Conservation (phyloP, 2,329 filamentous ascomycete species). For the Zasmidium angulare region DNA sequence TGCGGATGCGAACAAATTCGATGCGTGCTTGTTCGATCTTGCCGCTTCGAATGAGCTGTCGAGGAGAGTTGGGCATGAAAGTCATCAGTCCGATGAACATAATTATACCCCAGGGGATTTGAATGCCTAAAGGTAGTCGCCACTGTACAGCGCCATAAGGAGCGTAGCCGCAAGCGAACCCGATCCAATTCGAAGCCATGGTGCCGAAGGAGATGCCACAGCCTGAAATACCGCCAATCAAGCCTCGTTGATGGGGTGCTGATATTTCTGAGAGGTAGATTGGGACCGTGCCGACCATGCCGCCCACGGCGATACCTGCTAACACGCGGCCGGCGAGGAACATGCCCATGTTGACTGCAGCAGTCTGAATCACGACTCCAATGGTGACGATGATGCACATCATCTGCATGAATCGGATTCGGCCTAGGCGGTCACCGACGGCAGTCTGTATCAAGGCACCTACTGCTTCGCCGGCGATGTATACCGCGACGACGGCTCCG, state of each 20-base stretch:
- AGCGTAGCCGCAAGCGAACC: conserved; percentile 55
- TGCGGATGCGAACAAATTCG: conserved; percentile 51
- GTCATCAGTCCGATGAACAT: conserved; percentile 55
- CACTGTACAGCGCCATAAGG: conserved; percentile 56
- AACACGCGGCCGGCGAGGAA: conserved; percentile 32
- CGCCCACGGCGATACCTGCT: conserved; percentile 33
- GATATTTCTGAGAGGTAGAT: conserved; percentile 59
- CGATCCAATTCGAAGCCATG: conserved; percentile 59
- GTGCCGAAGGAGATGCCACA: conserved; percentile 57
- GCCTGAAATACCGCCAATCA: conserved; percentile 52
- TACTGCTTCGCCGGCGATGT: conserved; percentile 58
- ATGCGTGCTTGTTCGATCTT: conserved; percentile 49
- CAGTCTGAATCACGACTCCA: conserved; percentile 55
- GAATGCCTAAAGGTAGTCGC: conserved; percentile 56
- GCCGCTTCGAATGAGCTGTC: conserved; percentile 53
- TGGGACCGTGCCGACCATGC: conserved; percentile 49
- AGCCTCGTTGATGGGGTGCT: conserved; percentile 44
- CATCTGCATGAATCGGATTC: conserved; percentile 37
- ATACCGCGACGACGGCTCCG: conserved; percentile 58
- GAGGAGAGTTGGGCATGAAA: conserved; percentile 58
- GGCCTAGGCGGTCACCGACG: conserved; percentile 51
- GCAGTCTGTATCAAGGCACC: conserved; percentile 54
- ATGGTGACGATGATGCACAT: conserved; percentile 57
- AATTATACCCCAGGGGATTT: conserved; percentile 58
- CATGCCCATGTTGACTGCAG: conserved; percentile 47